Evolutionary conservation across 352 stramenopile genomes (phyloP).

Genomic region (Phytophthora boehmeriae): DNA sequence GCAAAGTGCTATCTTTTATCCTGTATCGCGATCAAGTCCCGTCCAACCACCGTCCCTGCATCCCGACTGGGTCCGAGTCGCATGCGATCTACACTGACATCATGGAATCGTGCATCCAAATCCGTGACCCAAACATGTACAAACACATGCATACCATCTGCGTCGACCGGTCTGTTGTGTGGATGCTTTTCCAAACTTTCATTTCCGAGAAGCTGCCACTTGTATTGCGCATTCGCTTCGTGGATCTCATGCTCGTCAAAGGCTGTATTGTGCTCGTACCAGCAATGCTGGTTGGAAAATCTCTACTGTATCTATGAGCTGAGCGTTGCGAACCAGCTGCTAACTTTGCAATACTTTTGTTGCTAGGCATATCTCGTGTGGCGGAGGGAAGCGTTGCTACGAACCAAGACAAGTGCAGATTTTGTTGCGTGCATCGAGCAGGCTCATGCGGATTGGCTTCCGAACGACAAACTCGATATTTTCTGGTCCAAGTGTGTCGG

Average conservation of each 20-base stretch:
- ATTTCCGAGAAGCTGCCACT: constrained; percentile 41
- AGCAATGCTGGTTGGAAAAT: constrained; percentile 37
- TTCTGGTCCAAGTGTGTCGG: constrained; percentile 51
- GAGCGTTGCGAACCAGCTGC: background rate
- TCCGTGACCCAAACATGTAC: constrained; percentile 37
- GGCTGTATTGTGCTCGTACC: constrained; percentile 51
- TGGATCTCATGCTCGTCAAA: constrained; percentile 56
- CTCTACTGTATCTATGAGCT: background rate
- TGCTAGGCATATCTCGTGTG: constrained; percentile 42
- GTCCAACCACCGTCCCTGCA: constrained; percentile 47
- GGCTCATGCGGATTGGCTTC: constrained; percentile 38
- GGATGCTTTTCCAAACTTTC: constrained; percentile 43
- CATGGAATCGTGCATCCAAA: constrained; percentile 48
- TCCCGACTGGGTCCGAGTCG: constrained; percentile 39
- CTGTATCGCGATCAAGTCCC: constrained; percentile 56
- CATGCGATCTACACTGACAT: constrained; percentile 50
- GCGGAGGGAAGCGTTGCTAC: constrained; percentile 39
- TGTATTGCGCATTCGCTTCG: constrained; percentile 44
- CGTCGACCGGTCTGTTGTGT: constrained; percentile 38
- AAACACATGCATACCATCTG: constrained; percentile 44
- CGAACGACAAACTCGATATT: constrained; percentile 44
- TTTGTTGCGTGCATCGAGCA: constrained; percentile 35
- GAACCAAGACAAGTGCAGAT: constrained; percentile 22
- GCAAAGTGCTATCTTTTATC: constrained; percentile 54
- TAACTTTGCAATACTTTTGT: background rate